Percentiles rank a stretch among this genome's conserved stretches.
These are phyloP conservation scores for Hansenula lynferdii DNA, from an alignment of 1,139 yeast genomes.

Conservation along the genomic window DNA sequence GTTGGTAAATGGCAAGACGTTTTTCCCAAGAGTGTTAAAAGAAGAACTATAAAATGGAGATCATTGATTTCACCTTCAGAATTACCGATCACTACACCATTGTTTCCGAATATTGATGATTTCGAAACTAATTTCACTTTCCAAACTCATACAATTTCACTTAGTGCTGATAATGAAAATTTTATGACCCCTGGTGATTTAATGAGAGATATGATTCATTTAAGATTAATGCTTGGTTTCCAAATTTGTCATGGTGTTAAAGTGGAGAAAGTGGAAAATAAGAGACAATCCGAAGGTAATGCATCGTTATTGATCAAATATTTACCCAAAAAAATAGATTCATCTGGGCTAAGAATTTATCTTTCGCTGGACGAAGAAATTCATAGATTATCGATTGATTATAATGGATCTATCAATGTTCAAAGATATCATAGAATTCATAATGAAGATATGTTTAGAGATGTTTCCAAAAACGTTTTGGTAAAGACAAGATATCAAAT, in stretches of 20 bases:
- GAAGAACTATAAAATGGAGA: constrained; percentile 83
- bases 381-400: constrained; percentile 77
- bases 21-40: constrained; percentile 63
- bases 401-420: constrained; percentile 65
- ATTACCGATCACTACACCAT: constrained; percentile 72
- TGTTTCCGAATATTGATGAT: constrained; percentile 68
- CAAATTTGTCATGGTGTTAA: constrained; percentile 77
- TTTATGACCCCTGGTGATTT: constrained; percentile 52
- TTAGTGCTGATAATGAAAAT: constrained; percentile 31
- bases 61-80: constrained; percentile 93
- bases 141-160: constrained; percentile 34
- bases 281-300: constrained; percentile 55
- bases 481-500: constrained; percentile 79
- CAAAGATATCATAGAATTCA: constrained; percentile 53
- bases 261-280: constrained; percentile 62
- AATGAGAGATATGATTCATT: constrained; percentile 82
- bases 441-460: constrained; percentile 22
- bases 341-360: constrained; percentile 58
- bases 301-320: constrained; percentile 20
- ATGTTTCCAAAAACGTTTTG: constrained; percentile 26
- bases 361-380: constrained; percentile 78
- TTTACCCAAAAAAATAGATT: constrained; percentile 26
- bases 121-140: constrained; percentile 58
- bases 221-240: constrained; percentile 80
- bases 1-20: constrained; percentile 86